Base-by-base conservation (phyloP, 1,284 basidiomycete species). In the Papiliotrema nemorosa region DNA sequence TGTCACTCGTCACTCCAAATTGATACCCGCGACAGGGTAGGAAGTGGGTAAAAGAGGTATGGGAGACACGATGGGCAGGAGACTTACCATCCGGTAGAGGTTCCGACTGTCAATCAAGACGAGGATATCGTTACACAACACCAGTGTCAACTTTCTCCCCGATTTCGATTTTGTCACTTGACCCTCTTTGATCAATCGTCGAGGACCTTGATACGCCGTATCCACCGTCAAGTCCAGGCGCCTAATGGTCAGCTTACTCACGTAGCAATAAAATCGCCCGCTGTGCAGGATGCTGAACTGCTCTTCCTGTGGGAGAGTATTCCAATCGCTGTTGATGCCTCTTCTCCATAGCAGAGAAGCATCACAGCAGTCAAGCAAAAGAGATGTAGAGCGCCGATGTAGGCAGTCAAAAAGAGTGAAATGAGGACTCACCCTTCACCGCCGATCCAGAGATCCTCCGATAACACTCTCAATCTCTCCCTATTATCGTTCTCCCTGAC, bases 181-280 rank as follows among this genome's bases (percentile, higher is more conserved):
- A 0, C 90, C 91, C 67, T 97, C 88, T 57, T 84, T 87, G 38
- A 97, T 47, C 13, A 97, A 78, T 55, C 77, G 80, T 21, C 93
- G 80, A 9, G 80, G 75, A 1, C 88, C 90, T 78, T 89, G 84
- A 60, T 83, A 80, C 1, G 86, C 81, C 9, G 91, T 96, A 0
- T 88, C 86, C 2, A 86, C 88, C 0, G 90, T 93, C n/a, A 97
- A 77, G 68, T 97, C 90, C 25, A 96, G 81, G 14, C 86, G 84
- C 1, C 88, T 89, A 49, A 22, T 9, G 14, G 24, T 22, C 47
- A 39, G 14, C 38, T 5, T 25, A n/a, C n/a, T n/a, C n/a, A n/a
- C n/a, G n/a, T n/a, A n/a, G n/a, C n/a, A n/a, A n/a, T n/a, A n/a
- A n/a, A n/a, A n/a, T n/a, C n/a, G n/a, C n/a, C n/a, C n/a, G n/a